Conservation (phyloP, 768 basidiomycete species). For the Hericium erinaceus region DNA sequence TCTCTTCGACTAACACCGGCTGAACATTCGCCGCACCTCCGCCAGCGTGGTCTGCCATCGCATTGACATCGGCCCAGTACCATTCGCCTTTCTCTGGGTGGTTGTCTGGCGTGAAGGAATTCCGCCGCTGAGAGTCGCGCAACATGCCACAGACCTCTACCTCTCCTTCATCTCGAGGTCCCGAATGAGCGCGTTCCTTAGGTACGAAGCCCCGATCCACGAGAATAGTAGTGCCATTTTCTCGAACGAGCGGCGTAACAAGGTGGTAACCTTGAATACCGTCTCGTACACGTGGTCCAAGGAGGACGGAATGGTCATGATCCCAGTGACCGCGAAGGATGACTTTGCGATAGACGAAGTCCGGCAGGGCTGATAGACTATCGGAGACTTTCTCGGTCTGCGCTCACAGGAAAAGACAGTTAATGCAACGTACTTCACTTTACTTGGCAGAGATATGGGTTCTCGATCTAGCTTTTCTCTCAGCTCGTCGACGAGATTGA, state of each 20-base stretch:
- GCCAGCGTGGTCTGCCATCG: conserved; percentile 72
- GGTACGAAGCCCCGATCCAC: conserved; percentile 90
- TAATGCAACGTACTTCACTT: conserved; percentile 60
- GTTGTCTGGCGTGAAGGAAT: conserved; percentile 86
- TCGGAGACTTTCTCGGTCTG: conserved; percentile 14
- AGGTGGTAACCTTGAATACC: conserved; percentile 84
- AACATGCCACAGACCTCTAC: conserved; percentile 84
- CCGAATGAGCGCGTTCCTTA: conserved; percentile 37
- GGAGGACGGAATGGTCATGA: conserved; percentile 63
- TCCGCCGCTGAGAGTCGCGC: conserved; percentile 62
- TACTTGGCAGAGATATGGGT: conserved; percentile 69
- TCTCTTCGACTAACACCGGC: conserved; percentile 83
- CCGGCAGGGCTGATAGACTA: conserved; percentile 69
- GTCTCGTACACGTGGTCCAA: conserved; percentile 83
- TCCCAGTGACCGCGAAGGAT: conserved; percentile 71
- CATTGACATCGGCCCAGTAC: conserved; percentile 85
- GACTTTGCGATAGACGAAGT: conserved; percentile 87
- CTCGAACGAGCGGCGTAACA: conserved; percentile 75
- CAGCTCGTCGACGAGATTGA: conserved; percentile 86
- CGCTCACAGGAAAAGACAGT: not conserved
- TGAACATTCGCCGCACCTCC: conserved; percentile 67
- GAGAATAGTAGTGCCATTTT: conserved; percentile 74
- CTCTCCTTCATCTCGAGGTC: conserved; percentile 33
- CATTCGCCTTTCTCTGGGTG: conserved; percentile 69
- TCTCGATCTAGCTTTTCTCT: conserved; percentile 79